phyloP scores from a whole-genome alignment of 1,284 basidiomycete genomes.

The Golubevia sp. region DNA sequence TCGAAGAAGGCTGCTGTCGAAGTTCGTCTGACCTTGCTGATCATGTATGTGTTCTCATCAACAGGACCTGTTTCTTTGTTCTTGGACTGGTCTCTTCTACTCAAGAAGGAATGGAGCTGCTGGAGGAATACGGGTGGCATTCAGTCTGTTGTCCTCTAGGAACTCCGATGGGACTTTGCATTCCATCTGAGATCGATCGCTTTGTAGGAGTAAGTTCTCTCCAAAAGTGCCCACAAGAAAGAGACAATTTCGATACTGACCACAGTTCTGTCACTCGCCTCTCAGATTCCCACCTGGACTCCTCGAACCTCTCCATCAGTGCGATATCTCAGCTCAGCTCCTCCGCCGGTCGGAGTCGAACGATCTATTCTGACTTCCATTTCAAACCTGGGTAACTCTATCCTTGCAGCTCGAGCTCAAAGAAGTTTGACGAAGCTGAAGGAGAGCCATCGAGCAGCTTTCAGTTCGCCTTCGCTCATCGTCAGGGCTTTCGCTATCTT shows the following conservation, averaged over 20 bases:
- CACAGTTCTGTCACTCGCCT: not conserved
- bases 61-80: slow-evolving; percentile 92
- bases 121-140: slow-evolving; percentile 86
- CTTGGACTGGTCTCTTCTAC: slow-evolving; percentile 81
- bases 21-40: too few relatives aligned
- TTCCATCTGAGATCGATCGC: slow-evolving; percentile 79
- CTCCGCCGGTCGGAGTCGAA: slow-evolving; percentile 74
- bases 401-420: slow-evolving; percentile 70
- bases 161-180: slow-evolving; percentile 82
- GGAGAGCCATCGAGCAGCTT: slow-evolving; percentile 68
- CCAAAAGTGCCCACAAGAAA: not conserved
- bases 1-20: not conserved
- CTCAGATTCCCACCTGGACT: slow-evolving; percentile 78
- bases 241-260: not conserved
- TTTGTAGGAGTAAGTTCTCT: slow-evolving; percentile 76
- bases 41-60: too few relatives aligned
- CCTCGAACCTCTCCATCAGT: slow-evolving; percentile 63
- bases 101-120: slow-evolving; percentile 75
- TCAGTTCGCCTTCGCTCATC: slow-evolving; percentile 56
- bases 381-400: slow-evolving; percentile 91
- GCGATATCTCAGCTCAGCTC: slow-evolving; percentile 59
- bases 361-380: slow-evolving; percentile 86
- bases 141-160: slow-evolving; percentile 81
- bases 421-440: slow-evolving; percentile 64
- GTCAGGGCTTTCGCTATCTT: slow-evolving; percentile 80